These are phyloP conservation scores for Leishmania amazonensis DNA, from an alignment of 208 protist species.

Conservation along the genomic window DNA sequence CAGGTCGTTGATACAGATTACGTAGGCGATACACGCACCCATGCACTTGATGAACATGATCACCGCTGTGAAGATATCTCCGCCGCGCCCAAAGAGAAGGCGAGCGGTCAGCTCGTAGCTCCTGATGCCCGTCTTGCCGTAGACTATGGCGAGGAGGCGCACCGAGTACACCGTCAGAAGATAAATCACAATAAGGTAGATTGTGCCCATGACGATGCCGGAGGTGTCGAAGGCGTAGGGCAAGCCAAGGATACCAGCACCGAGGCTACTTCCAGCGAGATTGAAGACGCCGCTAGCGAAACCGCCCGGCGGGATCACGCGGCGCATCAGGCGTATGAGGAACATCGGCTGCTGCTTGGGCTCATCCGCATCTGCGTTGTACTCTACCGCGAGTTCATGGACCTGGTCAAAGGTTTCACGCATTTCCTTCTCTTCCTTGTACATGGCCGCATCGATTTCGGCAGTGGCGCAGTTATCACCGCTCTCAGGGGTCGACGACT, in stretches of 20 bases:
- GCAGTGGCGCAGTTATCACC: neutral
- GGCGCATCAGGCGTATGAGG: slow-evolving; percentile 3
- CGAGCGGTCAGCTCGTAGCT: slow-evolving; percentile 70
- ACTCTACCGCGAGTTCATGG: slow-evolving; percentile 3
- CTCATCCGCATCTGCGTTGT: neutral
- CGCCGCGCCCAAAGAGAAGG: slow-evolving; percentile 49
- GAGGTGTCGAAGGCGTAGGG: slow-evolving; percentile 61
- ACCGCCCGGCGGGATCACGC: slow-evolving; percentile 46
- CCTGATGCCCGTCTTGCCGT: slow-evolving; percentile 52
- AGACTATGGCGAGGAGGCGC: slow-evolving; percentile 45
- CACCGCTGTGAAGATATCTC: slow-evolving; percentile 58
- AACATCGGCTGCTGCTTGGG: neutral
- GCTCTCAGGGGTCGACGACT: neutral
- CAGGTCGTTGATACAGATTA: slow-evolving; percentile 64
- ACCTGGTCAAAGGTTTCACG: slow-evolving; percentile 11
- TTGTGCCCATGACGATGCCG: slow-evolving; percentile 64
- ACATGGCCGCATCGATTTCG: slow-evolving; percentile 4
- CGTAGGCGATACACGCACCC: slow-evolving; percentile 74
- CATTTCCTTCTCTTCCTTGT: slow-evolving; percentile 10
- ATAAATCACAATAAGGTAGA: slow-evolving; percentile 65
- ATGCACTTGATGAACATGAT: slow-evolving; percentile 83
- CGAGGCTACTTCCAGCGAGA: slow-evolving; percentile 63
- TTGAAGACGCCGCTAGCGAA: slow-evolving; percentile 70
- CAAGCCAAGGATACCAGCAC: slow-evolving; percentile 68
- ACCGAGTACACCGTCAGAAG: slow-evolving; percentile 76